These are phyloP conservation scores for Salvia splendens DNA, from an alignment of 257 asterid species.

Conservation along the genomic window DNA sequence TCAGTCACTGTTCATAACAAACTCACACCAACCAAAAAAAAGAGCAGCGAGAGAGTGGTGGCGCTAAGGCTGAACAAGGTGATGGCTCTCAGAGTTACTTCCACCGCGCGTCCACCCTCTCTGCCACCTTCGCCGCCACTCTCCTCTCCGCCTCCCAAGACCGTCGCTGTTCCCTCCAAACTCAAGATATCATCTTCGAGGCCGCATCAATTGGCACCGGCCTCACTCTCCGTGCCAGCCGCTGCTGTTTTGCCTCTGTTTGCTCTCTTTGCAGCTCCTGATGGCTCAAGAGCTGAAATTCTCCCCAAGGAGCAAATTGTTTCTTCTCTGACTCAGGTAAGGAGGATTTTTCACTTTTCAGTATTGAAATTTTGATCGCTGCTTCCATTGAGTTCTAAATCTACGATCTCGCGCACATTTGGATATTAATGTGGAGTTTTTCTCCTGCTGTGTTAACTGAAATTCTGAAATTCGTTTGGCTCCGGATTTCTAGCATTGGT, in stretches of 20 bases:
- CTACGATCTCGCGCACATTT: background rate
- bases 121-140: constrained; percentile 39
- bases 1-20: constrained; percentile 15
- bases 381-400: background rate
- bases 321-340: constrained; percentile 84
- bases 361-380: background rate
- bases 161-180: constrained; percentile 36
- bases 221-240: constrained; percentile 53
- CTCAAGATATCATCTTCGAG: constrained; percentile 33
- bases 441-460: constrained; percentile 2
- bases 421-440: background rate
- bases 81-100: constrained; percentile 89
- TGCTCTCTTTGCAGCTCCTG: constrained; percentile 54
- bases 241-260: constrained; percentile 63
- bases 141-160: constrained; percentile 40
- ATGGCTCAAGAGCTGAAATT: constrained; percentile 67
- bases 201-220: constrained; percentile 33
- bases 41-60: constrained; percentile 17
- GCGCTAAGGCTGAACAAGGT: constrained; percentile 24
- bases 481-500: constrained; percentile 8
- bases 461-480: background rate
- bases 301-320: constrained; percentile 82
- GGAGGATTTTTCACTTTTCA: background rate
- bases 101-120: constrained; percentile 61
- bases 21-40: constrained; percentile 30